phyloP scores from a whole-genome alignment of 768 basidiomycete species.

The Boletus vermiculosoides region DNA sequence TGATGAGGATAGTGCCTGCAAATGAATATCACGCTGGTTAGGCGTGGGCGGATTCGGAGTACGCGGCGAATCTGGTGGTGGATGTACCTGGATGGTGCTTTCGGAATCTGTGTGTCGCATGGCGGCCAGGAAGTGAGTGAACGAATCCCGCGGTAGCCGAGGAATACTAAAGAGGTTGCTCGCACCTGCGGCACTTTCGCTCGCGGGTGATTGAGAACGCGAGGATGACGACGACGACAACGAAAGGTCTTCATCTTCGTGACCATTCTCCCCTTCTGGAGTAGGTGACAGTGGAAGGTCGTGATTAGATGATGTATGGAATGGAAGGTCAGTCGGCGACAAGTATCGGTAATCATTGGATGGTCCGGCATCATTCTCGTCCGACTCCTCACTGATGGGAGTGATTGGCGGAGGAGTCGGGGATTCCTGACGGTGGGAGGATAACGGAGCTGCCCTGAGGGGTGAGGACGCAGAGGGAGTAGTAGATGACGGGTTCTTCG shows the following conservation, averaged over 20 bases:
- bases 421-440: slow-evolving; percentile 46
- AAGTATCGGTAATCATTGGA: slow-evolving; percentile 53
- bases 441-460: slow-evolving; percentile 51
- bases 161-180: slow-evolving; percentile 75
- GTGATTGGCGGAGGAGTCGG: slow-evolving; percentile 67
- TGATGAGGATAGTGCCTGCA: slow-evolving; percentile 52
- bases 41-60: slow-evolving; percentile 86
- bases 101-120: slow-evolving; percentile 66
- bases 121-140: slow-evolving; percentile 63
- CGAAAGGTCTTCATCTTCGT: slow-evolving; percentile 29
- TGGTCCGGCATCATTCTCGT: slow-evolving; percentile 49
- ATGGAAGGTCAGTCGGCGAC: slow-evolving; percentile 63
- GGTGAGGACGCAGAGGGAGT: slow-evolving; percentile 62
- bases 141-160: slow-evolving; percentile 61
- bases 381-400: slow-evolving; percentile 67
- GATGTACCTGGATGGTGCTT: slow-evolving; percentile 67
- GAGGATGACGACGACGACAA: slow-evolving; percentile 32
- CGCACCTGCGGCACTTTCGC: slow-evolving; percentile 68
- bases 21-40: slow-evolving; percentile 75
- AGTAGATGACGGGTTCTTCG: slow-evolving; percentile 38
- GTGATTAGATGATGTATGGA: slow-evolving; percentile 51
- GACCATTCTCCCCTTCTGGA: slow-evolving; percentile 22
- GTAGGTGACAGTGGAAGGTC: slow-evolving; percentile 45
- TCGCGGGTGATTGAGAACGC: slow-evolving; percentile 58
- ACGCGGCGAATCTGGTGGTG: slow-evolving; percentile 76